These are phyloP conservation scores for Boletus reticulatus DNA, from an alignment of 768 basidiomycete species.

Conservation along the genomic window DNA sequence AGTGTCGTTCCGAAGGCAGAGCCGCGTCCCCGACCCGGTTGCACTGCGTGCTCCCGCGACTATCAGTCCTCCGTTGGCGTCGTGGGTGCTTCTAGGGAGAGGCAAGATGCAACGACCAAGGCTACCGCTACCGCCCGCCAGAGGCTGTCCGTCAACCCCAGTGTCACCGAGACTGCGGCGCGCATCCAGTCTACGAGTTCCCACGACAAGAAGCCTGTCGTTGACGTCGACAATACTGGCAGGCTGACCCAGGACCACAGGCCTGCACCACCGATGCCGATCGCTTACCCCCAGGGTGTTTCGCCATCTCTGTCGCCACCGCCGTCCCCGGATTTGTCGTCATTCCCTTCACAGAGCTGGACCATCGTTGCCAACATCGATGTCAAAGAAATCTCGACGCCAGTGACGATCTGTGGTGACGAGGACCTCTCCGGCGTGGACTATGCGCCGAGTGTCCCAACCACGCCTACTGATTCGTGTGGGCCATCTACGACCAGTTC, in stretches of 20 bases:
- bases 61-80: no score
- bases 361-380: neutral
- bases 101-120: neutral
- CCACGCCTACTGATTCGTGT: neutral
- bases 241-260: no score
- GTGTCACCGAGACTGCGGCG: neutral
- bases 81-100: neutral
- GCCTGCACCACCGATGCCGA: no score
- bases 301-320: neutral
- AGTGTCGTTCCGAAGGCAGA: no score
- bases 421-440: no score
- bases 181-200: neutral
- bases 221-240: neutral
- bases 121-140: neutral
- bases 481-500: neutral
- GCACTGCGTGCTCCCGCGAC: no score
- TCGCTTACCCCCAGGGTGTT: neutral
- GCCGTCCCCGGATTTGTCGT: neutral
- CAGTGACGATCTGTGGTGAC: neutral
- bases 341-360: conserved; percentile 10
- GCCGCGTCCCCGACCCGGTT: no score
- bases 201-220: neutral
- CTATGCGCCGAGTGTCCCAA: no score
- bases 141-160: neutral
- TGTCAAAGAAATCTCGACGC: neutral